phyloP scores from a whole-genome alignment of 805 yeast species.

The Zygoascus flipseniorum region DNA sequence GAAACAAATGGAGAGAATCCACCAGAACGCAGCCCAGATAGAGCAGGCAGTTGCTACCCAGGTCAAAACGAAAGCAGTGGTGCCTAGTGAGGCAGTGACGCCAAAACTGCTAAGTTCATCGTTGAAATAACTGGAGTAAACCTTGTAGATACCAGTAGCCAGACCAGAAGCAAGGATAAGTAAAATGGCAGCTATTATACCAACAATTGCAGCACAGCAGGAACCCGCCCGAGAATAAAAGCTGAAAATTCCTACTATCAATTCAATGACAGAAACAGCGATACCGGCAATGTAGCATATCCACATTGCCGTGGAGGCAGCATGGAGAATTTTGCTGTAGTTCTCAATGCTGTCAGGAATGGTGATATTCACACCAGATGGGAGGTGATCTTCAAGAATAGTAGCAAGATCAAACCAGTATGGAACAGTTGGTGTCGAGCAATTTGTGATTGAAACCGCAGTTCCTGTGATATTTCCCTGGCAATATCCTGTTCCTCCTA shows the following conservation, averaged over 20 bases:
- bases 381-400: slow-evolving; percentile 23
- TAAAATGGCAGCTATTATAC: slow-evolving; percentile 27
- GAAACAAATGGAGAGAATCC: slow-evolving; percentile 38
- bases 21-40: slow-evolving; percentile 33
- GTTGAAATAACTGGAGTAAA: slow-evolving; percentile 45
- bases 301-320: slow-evolving; percentile 51
- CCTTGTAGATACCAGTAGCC: slow-evolving; percentile 53
- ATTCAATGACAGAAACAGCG: slow-evolving; percentile 29
- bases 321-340: slow-evolving; percentile 38
- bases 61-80: slow-evolving; percentile 44
- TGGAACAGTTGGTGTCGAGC: slow-evolving; percentile 47
- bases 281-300: slow-evolving; percentile 44
- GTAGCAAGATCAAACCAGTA: slow-evolving; percentile 48
- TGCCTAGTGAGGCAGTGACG: slow-evolving; percentile 42
- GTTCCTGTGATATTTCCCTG: slow-evolving; percentile 28
- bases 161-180: slow-evolving; percentile 43
- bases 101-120: slow-evolving; percentile 43
- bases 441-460: slow-evolving; percentile 34
- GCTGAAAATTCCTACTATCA: slow-evolving; percentile 36
- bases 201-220: slow-evolving; percentile 38
- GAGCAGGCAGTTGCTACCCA: slow-evolving; percentile 57
- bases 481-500: slow-evolving; percentile 64
- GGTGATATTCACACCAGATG: slow-evolving; percentile 26
- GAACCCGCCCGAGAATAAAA: slow-evolving; percentile 40
- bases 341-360: slow-evolving; percentile 48